Base-by-base conservation (phyloP, 1,139 yeast species). In the Hyphopichia burtonii region DNA sequence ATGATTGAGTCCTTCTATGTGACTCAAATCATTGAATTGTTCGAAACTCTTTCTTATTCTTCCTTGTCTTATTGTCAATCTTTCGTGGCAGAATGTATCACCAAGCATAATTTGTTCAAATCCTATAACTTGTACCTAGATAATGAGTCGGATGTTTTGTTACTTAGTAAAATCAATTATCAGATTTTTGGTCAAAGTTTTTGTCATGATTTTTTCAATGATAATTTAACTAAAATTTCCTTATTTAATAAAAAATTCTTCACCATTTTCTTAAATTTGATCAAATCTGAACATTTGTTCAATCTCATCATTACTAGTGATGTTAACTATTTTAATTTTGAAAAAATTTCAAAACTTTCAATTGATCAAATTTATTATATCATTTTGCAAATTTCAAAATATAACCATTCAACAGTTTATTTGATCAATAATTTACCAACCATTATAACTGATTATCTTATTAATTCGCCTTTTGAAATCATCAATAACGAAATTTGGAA, bases 361-460 rank as follows among this genome's bases (percentile, higher is more conserved):
- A 43, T 41, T 11, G 71, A 67, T 44, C 48, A 51, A 45, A 46
- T 65, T 28, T 66, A 53, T 41, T 40, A 45, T 7, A 42, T 71
- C 3, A 41, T 70, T 12, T 41, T 55, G 5, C 54, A 42, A 12
- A 39, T 69, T 38, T 55, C 74, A 1, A 44, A 44, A 16, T 43
- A 52, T 27, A 40, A 53, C 3, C 61, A 59, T 48, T 57, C 71
- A 1, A 56, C 57, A 2, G 41, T 44, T 20, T 63, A 58, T 43
- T 46, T 71, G 30, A 51, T 69, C 31, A 48, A 52, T 22, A 46
- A 56, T 23, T 51, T 66, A 27, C 74, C 74, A 0, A 56, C 49
- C 34, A 48, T 66, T 1, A 48, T 66, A 15, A 50, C 55, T 31
- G 54, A 54, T 23, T 53, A 54, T 28, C 38, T 64, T 12, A 46